These are phyloP conservation scores for Drosera spatulata DNA, from an alignment of 179 eudicot species.

Conservation along the genomic window DNA sequence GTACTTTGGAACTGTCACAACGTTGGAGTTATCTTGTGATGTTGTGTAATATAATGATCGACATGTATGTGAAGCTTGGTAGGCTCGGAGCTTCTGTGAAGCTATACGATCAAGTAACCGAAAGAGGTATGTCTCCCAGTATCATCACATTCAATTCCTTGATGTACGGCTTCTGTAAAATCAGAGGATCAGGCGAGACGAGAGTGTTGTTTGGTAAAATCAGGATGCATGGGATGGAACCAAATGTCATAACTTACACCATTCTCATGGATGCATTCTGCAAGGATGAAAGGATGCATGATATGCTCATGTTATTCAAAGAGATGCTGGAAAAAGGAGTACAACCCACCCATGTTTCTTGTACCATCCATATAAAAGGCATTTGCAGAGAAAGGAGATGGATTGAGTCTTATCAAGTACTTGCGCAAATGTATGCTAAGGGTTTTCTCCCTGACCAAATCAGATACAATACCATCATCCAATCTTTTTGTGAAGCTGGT, in stretches of 20 bases:
- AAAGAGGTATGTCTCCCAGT: conserved; percentile 52
- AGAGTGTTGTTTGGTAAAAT: conserved; percentile 38
- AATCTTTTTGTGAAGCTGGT: conserved; percentile 43
- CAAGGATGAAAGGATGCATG: conserved; percentile 27
- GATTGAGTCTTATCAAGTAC: conserved; percentile 33
- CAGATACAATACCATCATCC: conserved; percentile 64
- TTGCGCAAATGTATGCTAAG: conserved; percentile 34
- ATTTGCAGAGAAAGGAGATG: conserved; percentile 45
- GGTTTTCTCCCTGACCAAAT: conserved; percentile 64
- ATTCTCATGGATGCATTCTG: conserved; percentile 66
- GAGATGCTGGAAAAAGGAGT: conserved; percentile 47
- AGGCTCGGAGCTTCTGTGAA: conserved; percentile 30
- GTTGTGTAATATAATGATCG: conserved; percentile 68
- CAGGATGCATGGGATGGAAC: conserved; percentile 36
- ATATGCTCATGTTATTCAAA: conserved; percentile 32
- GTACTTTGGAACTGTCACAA: conserved; percentile 44
- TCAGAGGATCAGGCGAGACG: conserved; percentile 34
- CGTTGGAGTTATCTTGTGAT: conserved; percentile 24
- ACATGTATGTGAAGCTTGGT: conserved; percentile 61
- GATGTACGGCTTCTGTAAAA: conserved; percentile 65
- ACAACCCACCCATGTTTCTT: conserved; percentile 59
- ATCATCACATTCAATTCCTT: conserved; percentile 74
- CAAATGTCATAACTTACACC: conserved; percentile 62
- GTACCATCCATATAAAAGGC: conserved; percentile 62
- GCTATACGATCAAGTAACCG: conserved; percentile 36